Conservation (phyloP, 2,329 filamentous ascomycete species). For the Hyphodiscus sp. region DNA sequence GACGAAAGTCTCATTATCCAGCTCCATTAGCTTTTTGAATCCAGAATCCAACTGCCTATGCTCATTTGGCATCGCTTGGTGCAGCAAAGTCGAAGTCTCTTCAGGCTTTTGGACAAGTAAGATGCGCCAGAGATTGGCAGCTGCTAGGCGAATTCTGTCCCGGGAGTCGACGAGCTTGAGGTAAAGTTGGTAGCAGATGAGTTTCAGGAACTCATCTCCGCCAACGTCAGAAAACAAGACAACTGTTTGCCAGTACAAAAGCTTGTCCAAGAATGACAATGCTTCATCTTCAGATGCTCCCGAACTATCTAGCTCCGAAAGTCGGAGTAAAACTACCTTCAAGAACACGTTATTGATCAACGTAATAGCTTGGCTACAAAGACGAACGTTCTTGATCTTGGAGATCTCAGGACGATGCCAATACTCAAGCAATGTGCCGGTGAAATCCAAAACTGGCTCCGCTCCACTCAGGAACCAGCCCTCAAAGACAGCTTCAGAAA, state of each 20-base stretch:
- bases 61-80: slow-evolving; percentile 62
- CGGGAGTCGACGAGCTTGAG: slow-evolving; percentile 72
- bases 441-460: slow-evolving; percentile 76
- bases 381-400: slow-evolving; percentile 75
- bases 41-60: slow-evolving; percentile 66
- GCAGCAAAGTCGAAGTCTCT: slow-evolving; percentile 69
- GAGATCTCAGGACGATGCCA: slow-evolving; percentile 80
- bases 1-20: slow-evolving; percentile 85
- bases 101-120: slow-evolving; percentile 88
- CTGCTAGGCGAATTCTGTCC: slow-evolving; percentile 61
- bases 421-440: slow-evolving; percentile 79
- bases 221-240: slow-evolving; percentile 71
- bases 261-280: slow-evolving; percentile 69
- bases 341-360: slow-evolving; percentile 73
- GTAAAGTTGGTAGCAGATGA: slow-evolving; percentile 92
- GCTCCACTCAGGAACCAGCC: slow-evolving; percentile 94
- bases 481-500: slow-evolving; percentile 88
- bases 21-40: slow-evolving; percentile 76
- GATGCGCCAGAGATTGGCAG: slow-evolving; percentile 83
- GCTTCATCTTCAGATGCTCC: slow-evolving; percentile 55
- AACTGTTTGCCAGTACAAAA: slow-evolving; percentile 94
- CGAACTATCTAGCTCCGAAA: slow-evolving; percentile 75
- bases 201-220: slow-evolving; percentile 74
- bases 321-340: slow-evolving; percentile 67
- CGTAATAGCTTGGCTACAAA: slow-evolving; percentile 78